phyloP scores from a whole-genome alignment of 495 filamentous ascomycete species.

The Neurospora sp. region DNA sequence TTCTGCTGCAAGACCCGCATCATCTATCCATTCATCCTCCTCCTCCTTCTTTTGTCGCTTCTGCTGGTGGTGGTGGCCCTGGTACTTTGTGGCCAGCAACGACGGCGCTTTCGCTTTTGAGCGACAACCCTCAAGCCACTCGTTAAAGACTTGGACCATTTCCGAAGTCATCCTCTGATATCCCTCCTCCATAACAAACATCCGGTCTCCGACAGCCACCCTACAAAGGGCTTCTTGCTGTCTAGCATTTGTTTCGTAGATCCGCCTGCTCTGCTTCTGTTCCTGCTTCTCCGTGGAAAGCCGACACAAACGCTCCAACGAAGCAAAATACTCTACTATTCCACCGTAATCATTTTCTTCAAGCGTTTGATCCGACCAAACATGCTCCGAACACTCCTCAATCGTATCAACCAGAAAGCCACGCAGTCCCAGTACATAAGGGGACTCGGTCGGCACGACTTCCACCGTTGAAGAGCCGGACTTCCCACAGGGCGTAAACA shows the following conservation, averaged over 20 bases:
- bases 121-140: neutral
- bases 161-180: neutral
- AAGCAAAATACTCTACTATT: neutral
- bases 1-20: neutral
- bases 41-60: neutral
- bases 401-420: constrained; percentile 4
- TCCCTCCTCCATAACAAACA: neutral
- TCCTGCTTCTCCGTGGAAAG: neutral
- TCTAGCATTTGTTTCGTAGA: neutral
- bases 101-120: neutral
- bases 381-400: neutral
- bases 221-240: neutral
- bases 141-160: neutral
- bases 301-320: neutral
- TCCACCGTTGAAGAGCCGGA: neutral
- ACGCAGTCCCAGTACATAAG: neutral
- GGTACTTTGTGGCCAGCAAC: no score
- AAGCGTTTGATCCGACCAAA: neutral
- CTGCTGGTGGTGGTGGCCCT: neutral
- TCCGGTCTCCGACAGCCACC: neutral
- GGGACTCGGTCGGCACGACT: neutral
- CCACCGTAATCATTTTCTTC: neutral
- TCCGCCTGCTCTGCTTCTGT: neutral
- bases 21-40: neutral
- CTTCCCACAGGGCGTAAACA: constrained; percentile 3